phyloP scores from a whole-genome alignment of 257 asterid species.

The Solanum peruvianum region DNA sequence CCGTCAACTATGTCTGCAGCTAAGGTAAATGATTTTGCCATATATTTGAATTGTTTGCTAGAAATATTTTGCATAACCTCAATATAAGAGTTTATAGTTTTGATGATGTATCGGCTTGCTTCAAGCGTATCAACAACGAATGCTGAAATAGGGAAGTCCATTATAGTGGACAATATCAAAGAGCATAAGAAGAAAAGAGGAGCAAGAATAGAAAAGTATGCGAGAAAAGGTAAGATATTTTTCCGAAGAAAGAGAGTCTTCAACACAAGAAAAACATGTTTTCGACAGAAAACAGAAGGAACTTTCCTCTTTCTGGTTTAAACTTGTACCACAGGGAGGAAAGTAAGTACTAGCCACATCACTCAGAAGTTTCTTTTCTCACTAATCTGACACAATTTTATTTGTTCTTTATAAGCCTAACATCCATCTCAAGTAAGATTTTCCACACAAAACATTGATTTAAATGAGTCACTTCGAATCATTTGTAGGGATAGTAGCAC shows the following conservation, averaged over 20 bases:
- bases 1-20: not conserved
- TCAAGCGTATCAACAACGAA: not conserved
- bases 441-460: not conserved
- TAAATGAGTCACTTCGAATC: not conserved
- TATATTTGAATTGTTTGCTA: not conserved
- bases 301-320: no score
- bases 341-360: no score
- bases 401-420: not conserved
- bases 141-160: not conserved
- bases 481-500: not conserved
- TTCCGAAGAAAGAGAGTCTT: no score
- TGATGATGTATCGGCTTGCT: not conserved
- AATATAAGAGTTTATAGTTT: not conserved
- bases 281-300: no score
- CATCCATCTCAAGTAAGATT: not conserved
- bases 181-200: no score
- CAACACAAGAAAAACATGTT: no score
- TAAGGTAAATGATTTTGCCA: not conserved
- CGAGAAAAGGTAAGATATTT: no score
- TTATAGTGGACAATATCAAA: no score
- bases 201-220: no score
- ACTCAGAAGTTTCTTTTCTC: not conserved
- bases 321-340: no score
- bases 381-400: not conserved
- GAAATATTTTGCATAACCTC: not conserved